These are phyloP conservation scores for Myriosclerotinia duriaeana DNA, from an alignment of 2,329 filamentous ascomycete genomes.

Conservation along the genomic window DNA sequence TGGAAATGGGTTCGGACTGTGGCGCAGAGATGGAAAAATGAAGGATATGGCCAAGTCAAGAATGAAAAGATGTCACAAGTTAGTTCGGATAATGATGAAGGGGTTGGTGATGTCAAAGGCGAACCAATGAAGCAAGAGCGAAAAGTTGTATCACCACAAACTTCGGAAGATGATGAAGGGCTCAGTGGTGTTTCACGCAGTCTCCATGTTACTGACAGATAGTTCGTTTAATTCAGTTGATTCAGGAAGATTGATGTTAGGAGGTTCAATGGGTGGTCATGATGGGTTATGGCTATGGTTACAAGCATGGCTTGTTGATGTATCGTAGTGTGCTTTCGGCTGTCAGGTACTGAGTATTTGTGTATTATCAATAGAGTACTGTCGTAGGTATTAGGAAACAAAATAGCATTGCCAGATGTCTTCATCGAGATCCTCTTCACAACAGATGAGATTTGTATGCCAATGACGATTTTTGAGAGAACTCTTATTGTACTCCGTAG, in stretches of 20 bases:
- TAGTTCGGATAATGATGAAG: background rate
- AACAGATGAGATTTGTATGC: background rate
- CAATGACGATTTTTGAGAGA: background rate
- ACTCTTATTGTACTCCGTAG: background rate
- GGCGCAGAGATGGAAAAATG: background rate
- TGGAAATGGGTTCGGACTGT: constrained; percentile 6
- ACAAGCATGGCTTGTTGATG: background rate
- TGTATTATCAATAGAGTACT: background rate
- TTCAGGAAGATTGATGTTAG: background rate
- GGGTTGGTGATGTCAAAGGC: too few relatives aligned
- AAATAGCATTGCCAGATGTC: background rate
- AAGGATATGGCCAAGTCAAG: background rate
- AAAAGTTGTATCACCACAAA: background rate
- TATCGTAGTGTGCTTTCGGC: background rate
- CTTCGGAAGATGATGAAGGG: background rate
- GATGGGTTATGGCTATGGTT: background rate
- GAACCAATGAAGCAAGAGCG: background rate
- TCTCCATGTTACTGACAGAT: background rate
- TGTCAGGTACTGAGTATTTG: background rate
- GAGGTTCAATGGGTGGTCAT: background rate
- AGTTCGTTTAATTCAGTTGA: background rate
- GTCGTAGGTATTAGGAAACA: background rate
- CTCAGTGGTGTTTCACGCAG: background rate
- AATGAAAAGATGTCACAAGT: background rate
- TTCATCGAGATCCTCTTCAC: background rate